Evolutionary conservation across 805 yeast genomes (phyloP).

Genomic region (Kodamaea kaohsiungensis): DNA sequence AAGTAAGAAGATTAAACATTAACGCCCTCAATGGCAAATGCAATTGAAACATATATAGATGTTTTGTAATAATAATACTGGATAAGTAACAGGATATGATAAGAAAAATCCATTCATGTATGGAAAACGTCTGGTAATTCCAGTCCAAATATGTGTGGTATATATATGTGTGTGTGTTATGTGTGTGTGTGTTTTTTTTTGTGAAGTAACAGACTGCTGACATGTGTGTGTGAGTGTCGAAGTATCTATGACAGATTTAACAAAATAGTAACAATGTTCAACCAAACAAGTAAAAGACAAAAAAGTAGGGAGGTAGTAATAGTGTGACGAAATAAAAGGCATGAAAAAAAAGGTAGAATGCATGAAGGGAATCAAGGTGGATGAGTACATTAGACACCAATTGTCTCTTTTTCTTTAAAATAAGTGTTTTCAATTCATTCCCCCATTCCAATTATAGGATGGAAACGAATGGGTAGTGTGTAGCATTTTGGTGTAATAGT

Average conservation of each 20-base stretch:
- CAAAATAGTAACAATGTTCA: not conserved
- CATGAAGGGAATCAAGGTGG: not conserved
- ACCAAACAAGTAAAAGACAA: not conserved
- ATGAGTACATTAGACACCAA: not conserved
- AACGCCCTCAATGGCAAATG: not conserved
- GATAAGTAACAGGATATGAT: not conserved
- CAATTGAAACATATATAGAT: not conserved
- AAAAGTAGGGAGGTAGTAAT: not conserved
- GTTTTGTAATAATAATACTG: not conserved
- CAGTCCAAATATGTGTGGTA: too few relatives aligned
- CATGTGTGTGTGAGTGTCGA: not conserved
- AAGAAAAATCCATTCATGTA: not conserved
- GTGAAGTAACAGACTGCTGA: not conserved
- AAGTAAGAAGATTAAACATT: not conserved
- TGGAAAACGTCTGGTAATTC: not conserved
- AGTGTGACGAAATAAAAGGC: not conserved
- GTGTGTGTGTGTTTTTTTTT: too few relatives aligned
- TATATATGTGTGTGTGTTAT: too few relatives aligned
- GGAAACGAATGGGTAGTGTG: too few relatives aligned
- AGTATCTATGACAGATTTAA: not conserved
- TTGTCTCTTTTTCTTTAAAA: too few relatives aligned
- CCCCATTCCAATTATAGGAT: too few relatives aligned
- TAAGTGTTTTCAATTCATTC: too few relatives aligned
- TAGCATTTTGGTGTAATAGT: not conserved
- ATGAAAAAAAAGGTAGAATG: not conserved